These are phyloP conservation scores for Chaetomium fimeti DNA, from an alignment of 495 filamentous ascomycete species.

Conservation along the genomic window DNA sequence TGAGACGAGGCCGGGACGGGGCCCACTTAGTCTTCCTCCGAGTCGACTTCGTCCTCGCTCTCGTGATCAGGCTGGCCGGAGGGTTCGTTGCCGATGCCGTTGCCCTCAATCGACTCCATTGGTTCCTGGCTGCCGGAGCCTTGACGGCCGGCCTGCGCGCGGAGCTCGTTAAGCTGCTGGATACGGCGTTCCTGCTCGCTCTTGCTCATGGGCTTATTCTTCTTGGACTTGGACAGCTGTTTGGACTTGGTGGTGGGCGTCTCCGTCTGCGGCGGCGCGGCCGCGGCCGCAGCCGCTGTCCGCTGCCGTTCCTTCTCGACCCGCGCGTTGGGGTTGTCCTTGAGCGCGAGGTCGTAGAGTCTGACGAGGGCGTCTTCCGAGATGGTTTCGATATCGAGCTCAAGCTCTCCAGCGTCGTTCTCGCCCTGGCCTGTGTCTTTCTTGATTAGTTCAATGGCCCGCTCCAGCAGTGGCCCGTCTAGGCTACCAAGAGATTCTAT, in stretches of 20 bases:
- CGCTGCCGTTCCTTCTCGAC: slow-evolving; percentile 39
- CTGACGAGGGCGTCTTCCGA: slow-evolving; percentile 69
- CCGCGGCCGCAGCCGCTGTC: slow-evolving; percentile 30
- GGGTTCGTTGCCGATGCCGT: slow-evolving; percentile 30
- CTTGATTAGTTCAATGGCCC: slow-evolving; percentile 87
- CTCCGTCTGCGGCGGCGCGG: slow-evolving; percentile 33
- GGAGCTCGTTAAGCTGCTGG: slow-evolving; percentile 65
- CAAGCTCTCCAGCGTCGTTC: slow-evolving; percentile 79
- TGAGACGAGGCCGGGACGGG: background rate
- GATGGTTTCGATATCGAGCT: slow-evolving; percentile 86
- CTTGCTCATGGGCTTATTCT: slow-evolving; percentile 99
- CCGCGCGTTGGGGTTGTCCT: slow-evolving; percentile 56
- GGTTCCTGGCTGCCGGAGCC: slow-evolving; percentile 51
- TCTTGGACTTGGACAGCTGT: slow-evolving; percentile 70
- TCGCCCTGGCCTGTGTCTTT: slow-evolving; percentile 77
- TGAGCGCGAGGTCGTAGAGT: slow-evolving; percentile 73
- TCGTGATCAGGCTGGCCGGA: slow-evolving; percentile 26
- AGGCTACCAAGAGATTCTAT: slow-evolving; percentile 74
- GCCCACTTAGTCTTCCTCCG: slow-evolving; percentile 37
- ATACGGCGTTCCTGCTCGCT: slow-evolving; percentile 88
- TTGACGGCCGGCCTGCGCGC: slow-evolving; percentile 47
- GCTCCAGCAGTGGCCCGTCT: slow-evolving; percentile 67
- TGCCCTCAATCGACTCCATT: slow-evolving; percentile 42
- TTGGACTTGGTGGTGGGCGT: slow-evolving; percentile 44
- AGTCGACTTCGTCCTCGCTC: slow-evolving; percentile 40